Percentiles rank a stretch among this genome's conserved stretches.
These are phyloP conservation scores for Aleurites moluccanus DNA, from an alignment of 441 rosid species.

Conservation along the genomic window DNA sequence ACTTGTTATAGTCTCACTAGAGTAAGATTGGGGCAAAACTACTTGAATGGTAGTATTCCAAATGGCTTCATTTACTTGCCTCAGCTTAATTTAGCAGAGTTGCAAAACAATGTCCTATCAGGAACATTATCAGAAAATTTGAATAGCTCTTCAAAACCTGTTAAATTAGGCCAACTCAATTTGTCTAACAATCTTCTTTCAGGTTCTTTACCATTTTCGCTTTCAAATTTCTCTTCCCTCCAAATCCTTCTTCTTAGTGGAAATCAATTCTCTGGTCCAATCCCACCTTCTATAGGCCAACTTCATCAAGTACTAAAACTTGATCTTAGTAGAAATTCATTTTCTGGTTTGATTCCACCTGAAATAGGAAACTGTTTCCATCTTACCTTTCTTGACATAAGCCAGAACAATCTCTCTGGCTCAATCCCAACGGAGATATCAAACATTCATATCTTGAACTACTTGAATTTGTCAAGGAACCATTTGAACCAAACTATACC, in stretches of 20 bases:
- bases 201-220: conserved; percentile 65
- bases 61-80: conserved; percentile 78
- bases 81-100: conserved; percentile 67
- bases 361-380: conserved; percentile 81
- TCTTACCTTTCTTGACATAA: conserved; percentile 74
- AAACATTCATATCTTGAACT: conserved; percentile 70
- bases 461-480: conserved; percentile 84
- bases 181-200: conserved; percentile 83
- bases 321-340: conserved; percentile 72
- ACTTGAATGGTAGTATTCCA: conserved; percentile 87
- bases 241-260: conserved; percentile 88
- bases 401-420: conserved; percentile 84
- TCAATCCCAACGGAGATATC: conserved; percentile 76
- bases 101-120: conserved; percentile 67
- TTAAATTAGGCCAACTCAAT: conserved; percentile 65
- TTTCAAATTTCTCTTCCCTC: conserved; percentile 81
- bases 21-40: conserved; percentile 86
- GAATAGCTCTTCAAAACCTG: conserved; percentile 49
- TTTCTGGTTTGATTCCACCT: conserved; percentile 67
- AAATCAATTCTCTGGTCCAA: conserved; percentile 71
- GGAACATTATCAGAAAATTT: conserved; percentile 63
- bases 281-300: conserved; percentile 74
- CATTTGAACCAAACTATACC: conserved; percentile 71
- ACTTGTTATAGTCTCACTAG: conserved; percentile 62
- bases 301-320: conserved; percentile 70